phyloP scores from a whole-genome alignment of 768 basidiomycete species.

The Pleurotus sapidus region DNA sequence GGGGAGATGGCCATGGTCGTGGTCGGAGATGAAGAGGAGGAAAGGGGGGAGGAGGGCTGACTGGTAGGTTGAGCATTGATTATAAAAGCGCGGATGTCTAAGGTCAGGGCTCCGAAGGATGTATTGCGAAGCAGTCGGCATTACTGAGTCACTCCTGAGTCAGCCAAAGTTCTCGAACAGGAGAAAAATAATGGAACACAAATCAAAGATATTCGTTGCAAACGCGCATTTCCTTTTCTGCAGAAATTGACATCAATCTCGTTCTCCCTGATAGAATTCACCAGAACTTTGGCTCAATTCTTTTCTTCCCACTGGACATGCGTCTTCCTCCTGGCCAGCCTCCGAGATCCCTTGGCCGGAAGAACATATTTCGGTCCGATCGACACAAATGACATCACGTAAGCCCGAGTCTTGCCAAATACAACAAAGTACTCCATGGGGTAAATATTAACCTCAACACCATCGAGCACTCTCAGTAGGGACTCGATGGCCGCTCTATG shows the following conservation, averaged over 20 bases:
- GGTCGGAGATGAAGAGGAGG: not conserved
- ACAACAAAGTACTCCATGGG: not conserved
- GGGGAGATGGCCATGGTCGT: constrained; percentile 1
- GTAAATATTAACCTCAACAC: not conserved
- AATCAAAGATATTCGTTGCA: not conserved
- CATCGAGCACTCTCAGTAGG: no score
- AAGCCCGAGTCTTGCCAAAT: not conserved
- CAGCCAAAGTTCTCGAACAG: not conserved
- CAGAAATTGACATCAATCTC: not conserved
- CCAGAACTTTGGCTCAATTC: no score
- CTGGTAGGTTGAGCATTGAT: not conserved
- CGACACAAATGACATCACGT: constrained; percentile 14
- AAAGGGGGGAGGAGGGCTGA: not conserved
- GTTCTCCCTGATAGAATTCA: not conserved
- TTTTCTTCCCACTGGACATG: not conserved
- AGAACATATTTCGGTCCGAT: constrained; percentile 5
- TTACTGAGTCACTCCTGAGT: constrained; percentile 1
- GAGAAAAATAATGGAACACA: not conserved
- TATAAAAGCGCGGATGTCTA: not conserved
- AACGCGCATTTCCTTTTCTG: not conserved
- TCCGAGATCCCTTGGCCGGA: not conserved
- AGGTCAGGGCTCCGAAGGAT: not conserved
- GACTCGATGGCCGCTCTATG: not conserved
- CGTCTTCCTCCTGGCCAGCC: not conserved
- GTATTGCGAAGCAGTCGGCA: not conserved